Conservation (phyloP, 768 basidiomycete species). For the Lactarius akahatsu region DNA sequence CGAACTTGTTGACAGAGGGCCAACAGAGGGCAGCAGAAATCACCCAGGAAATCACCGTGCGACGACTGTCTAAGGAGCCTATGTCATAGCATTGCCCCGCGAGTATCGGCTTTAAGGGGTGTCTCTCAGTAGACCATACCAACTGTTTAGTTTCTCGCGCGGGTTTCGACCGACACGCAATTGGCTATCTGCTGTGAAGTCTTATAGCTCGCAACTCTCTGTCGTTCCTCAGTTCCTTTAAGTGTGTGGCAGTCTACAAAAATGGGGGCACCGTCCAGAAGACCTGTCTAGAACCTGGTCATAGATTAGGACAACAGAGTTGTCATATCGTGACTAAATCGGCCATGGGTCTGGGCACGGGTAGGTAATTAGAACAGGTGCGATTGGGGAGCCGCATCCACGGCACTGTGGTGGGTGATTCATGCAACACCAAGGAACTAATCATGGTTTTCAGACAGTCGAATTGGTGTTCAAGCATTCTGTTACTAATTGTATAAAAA, state of each 20-base stretch:
- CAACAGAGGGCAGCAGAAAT: background rate
- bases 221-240: background rate
- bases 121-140: background rate
- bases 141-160: background rate
- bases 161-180: background rate
- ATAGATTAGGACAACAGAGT: background rate
- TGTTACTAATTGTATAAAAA: constrained; percentile 10
- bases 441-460: background rate
- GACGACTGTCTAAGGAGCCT: background rate
- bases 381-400: background rate
- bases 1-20: background rate
- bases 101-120: background rate
- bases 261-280: background rate
- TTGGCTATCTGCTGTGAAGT: background rate
- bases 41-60: background rate
- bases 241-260: background rate
- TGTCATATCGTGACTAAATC: background rate
- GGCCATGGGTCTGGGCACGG: background rate
- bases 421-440: background rate
- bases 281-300: background rate
- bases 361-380: background rate
- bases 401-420: too few relatives aligned
- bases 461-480: background rate
- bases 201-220: background rate
- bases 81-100: background rate